These are phyloP conservation scores for Ophiostoma populinum DNA, from an alignment of 2,329 filamentous ascomycete genomes.

Conservation along the genomic window DNA sequence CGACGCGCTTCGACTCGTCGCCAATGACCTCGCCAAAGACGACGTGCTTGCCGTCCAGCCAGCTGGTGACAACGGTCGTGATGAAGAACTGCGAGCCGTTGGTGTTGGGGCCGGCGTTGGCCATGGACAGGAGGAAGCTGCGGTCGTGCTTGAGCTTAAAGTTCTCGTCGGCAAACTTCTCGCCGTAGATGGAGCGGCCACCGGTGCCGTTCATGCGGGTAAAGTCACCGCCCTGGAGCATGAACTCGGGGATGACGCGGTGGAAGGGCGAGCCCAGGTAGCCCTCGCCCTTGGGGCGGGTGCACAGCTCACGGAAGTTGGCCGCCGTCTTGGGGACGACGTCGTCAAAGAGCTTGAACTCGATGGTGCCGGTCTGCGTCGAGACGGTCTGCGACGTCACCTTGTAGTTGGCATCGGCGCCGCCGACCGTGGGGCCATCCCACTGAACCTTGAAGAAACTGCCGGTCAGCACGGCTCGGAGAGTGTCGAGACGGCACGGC, in stretches of 20 bases:
- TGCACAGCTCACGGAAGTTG: slow-evolving; percentile 79
- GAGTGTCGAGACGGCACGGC: no score
- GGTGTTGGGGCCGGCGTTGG: slow-evolving; percentile 90
- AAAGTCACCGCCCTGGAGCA: slow-evolving; percentile 95
- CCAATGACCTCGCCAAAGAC: slow-evolving; percentile 60
- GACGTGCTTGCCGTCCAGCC: slow-evolving; percentile 71
- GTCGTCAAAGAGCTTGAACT: slow-evolving; percentile 66
- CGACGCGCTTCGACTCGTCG: slow-evolving; percentile 28
- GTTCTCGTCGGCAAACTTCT: slow-evolving; percentile 92
- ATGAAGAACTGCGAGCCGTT: slow-evolving; percentile 98
- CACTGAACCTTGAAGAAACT: slow-evolving; percentile 59
- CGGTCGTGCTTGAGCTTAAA: slow-evolving; percentile 57
- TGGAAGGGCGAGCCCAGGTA: slow-evolving; percentile 78
- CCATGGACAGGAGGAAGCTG: slow-evolving; percentile 80
- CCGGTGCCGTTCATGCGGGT: slow-evolving; percentile 80
- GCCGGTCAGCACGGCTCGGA: no score
- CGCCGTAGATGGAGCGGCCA: slow-evolving; percentile 87
- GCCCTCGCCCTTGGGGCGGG: slow-evolving; percentile 61
- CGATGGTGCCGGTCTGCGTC: slow-evolving; percentile 59
- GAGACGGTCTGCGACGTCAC: not conserved
- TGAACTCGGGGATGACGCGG: slow-evolving; percentile 83
- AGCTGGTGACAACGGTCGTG: slow-evolving; percentile 79
- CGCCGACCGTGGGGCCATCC: slow-evolving; percentile 54
- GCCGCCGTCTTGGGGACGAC: slow-evolving; percentile 72
- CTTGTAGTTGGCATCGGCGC: slow-evolving; percentile 25